Evolutionary conservation across 2,329 filamentous ascomycete genomes (phyloP).

Genomic region (Leptographium radiaticola): DNA sequence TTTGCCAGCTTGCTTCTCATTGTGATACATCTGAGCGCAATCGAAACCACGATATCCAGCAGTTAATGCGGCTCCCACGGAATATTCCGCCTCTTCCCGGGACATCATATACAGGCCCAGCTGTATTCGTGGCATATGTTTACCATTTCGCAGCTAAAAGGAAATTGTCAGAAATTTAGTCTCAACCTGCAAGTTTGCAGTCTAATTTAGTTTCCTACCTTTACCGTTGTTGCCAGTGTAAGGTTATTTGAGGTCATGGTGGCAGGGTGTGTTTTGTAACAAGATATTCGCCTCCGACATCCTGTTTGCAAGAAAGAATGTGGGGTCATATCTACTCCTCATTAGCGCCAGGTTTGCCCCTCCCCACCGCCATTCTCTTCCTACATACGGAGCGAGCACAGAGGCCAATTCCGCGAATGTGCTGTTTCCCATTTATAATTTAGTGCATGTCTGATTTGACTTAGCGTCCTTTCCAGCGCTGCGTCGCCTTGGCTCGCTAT

Average conservation of each 20-base stretch:
- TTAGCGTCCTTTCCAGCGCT: no score
- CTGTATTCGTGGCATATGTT: constrained; percentile 57
- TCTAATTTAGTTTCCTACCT: not conserved
- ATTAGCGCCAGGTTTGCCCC: no score
- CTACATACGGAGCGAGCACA: no score
- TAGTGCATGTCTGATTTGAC: no score
- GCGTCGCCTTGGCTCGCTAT: no score
- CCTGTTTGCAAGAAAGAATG: no score
- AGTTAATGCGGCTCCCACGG: constrained; percentile 44
- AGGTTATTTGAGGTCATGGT: not conserved
- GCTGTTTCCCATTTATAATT: no score
- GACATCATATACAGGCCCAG: constrained; percentile 63
- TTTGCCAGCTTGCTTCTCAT: constrained; percentile 56
- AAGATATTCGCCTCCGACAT: no score
- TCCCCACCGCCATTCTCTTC: no score
- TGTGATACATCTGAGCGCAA: constrained; percentile 45
- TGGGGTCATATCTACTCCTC: no score
- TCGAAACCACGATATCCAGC: constrained; percentile 40
- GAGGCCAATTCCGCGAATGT: no score
- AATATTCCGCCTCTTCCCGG: constrained; percentile 41
- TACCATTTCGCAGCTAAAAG: constrained; percentile 46
- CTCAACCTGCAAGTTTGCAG: not conserved
- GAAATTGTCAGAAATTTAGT: not conserved
- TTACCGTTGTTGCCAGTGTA: not conserved
- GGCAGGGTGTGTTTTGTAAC: no score